These are phyloP conservation scores for Microdochium paspali DNA, from an alignment of 2,329 filamentous ascomycete species.

Conservation along the genomic window DNA sequence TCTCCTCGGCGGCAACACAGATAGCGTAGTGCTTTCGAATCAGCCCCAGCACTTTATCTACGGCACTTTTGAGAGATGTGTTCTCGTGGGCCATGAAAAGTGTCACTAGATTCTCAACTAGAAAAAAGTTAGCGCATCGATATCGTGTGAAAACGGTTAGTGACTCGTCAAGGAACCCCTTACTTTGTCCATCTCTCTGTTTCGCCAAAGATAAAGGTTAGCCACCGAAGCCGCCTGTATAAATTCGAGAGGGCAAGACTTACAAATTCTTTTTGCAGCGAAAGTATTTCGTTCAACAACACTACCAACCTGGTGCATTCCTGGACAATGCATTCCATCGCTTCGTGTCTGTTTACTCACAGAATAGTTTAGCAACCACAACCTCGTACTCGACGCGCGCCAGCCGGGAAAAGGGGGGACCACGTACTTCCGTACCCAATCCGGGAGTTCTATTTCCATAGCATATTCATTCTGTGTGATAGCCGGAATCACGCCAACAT, in stretches of 20 bases:
- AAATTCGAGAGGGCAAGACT: too few species aligned
- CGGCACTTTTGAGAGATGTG: conserved; percentile 9
- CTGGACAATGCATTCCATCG: conserved; percentile 15
- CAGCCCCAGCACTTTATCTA: conserved; percentile 14
- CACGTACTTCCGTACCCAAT: conserved; percentile 7
- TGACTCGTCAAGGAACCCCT: conserved; percentile 3
- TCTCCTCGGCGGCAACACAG: conserved; percentile 15
- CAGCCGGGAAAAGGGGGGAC: too few species aligned
- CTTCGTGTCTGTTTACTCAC: conserved; percentile 11
- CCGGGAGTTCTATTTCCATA: conserved; percentile 19
- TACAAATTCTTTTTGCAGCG: conserved; percentile 20
- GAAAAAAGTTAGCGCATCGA: conserved; percentile 3
- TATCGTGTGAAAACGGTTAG: not conserved
- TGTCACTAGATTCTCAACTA: conserved; percentile 17
- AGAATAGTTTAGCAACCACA: too few species aligned
- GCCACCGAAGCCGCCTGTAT: too few species aligned
- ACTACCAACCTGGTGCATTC: conserved; percentile 16
- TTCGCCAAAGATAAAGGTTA: too few species aligned
- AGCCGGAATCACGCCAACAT: conserved; percentile 17
- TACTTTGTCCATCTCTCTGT: too few species aligned
- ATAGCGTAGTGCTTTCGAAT: conserved; percentile 17
- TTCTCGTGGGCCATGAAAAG: conserved; percentile 17
- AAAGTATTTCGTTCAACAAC: conserved; percentile 17
- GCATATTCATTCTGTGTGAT: conserved; percentile 19
- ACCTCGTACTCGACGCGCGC: too few species aligned